A percentile compares a stretch with the other conserved stretches of the same genome.
Conservation (phyloP, 2,329 filamentous ascomycete genomes). For the Gremmenia infestans region DNA sequence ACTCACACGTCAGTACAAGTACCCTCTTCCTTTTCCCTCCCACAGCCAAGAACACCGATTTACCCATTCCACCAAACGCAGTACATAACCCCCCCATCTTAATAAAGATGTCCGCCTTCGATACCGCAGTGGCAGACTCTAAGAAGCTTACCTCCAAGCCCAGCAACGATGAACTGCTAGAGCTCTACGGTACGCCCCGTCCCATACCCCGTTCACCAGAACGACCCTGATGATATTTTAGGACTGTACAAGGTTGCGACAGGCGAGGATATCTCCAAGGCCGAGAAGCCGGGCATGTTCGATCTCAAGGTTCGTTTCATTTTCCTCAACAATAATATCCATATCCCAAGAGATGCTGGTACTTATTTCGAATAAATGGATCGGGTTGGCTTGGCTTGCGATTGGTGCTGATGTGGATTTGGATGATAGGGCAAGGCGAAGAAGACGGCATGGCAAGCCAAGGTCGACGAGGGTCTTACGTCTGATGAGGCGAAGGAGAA, state of each 20-base stretch:
- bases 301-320: conserved; percentile 48
- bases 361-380: background rate
- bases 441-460: conserved; percentile 69
- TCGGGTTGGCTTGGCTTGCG: too few species aligned
- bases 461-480: conserved; percentile 57
- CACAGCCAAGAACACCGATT: too few species aligned
- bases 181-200: conserved; percentile 24
- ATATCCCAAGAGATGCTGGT: background rate
- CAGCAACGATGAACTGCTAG: conserved; percentile 57
- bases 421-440: conserved; percentile 64
- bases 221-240: conserved; percentile 25
- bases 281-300: conserved; percentile 61
- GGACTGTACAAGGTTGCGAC: conserved; percentile 55
- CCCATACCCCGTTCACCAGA: background rate
- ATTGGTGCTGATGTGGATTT: background rate
- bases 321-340: conserved; percentile 30
- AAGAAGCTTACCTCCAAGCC: conserved; percentile 65
- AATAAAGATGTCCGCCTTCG: conserved; percentile 37
- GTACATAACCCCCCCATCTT: background rate
- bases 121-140: conserved; percentile 56
- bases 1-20: background rate
- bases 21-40: too few species aligned
- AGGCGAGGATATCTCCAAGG: conserved; percentile 52
- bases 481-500: conserved; percentile 65
- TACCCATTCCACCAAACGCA: too few species aligned